Percentiles rank a stretch among this genome's conserved stretches.
phyloP scores from a whole-genome alignment of 148 eudicot species.

The Beta vulgaris region DNA sequence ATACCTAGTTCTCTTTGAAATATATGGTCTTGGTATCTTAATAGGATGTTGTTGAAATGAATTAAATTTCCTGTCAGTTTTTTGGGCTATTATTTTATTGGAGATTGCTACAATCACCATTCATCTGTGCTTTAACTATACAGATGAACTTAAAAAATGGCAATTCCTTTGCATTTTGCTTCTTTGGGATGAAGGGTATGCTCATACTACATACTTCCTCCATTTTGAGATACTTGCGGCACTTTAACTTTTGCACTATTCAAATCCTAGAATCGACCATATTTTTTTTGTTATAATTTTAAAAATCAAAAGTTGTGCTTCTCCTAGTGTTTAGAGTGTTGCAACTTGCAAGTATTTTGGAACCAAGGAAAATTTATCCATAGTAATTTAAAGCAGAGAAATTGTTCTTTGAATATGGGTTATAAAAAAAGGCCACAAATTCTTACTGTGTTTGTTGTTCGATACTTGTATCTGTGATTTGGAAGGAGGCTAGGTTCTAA shows the following conservation, averaged over 20 bases:
- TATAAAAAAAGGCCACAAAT: not conserved
- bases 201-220: no score
- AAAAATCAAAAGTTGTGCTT: no score
- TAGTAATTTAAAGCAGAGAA: not conserved
- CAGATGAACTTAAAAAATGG: not conserved
- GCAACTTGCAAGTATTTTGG: no score
- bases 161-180: not conserved
- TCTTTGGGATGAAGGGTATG: no score
- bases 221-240: no score
- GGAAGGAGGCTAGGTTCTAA: not conserved
- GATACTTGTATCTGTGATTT: not conserved
- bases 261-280: no score
- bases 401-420: not conserved
- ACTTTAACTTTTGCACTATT: no score
- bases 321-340: no score
- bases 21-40: not conserved
- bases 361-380: no score
- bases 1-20: no score
- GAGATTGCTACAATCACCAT: not conserved
- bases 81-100: not conserved
- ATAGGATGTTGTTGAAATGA: not conserved
- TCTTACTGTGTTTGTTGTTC: not conserved
- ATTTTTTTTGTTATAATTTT: no score
- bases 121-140: not conserved
- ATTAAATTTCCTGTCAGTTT: not conserved